phyloP scores from a whole-genome alignment of 2,329 filamentous ascomycete species.

The Ceratocystis albifundus region DNA sequence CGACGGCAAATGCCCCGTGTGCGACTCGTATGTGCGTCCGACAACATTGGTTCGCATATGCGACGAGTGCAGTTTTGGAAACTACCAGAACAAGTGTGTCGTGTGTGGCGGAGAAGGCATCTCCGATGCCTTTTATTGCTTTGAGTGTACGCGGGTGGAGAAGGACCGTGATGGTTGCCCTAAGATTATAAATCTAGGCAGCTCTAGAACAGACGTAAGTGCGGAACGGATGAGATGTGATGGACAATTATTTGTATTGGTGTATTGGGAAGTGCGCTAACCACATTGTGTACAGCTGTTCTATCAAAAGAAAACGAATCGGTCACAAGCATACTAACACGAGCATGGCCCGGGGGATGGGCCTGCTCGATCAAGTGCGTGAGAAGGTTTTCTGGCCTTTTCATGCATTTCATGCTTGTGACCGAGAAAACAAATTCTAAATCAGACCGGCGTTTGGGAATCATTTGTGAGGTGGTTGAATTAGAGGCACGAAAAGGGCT shows the following conservation, averaged over 20 bases:
- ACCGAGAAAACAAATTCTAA: constrained; percentile 10
- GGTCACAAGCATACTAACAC: constrained; percentile 43
- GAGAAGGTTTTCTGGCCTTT: constrained; percentile 3
- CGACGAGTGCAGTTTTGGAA: constrained; percentile 98
- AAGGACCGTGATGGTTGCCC: constrained; percentile 96
- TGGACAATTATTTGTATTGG: constrained; percentile 34
- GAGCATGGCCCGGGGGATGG: constrained; percentile 35
- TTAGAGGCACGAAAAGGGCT: background rate
- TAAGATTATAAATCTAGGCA: constrained; percentile 98
- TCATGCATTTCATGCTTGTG: constrained; percentile 13
- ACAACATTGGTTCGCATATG: constrained; percentile 97
- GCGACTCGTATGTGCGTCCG: constrained; percentile 96
- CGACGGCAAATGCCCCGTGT: constrained; percentile 98
- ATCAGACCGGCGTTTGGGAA: constrained; percentile 17
- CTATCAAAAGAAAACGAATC: constrained; percentile 57
- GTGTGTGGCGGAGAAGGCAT: constrained; percentile 98
- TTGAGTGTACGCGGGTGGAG: constrained; percentile 91
- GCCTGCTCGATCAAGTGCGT: background rate
- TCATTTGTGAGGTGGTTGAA: background rate
- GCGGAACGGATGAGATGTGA: background rate
- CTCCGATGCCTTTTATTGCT: constrained; percentile 97
- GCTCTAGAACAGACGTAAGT: constrained; percentile 81
- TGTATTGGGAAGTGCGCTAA: constrained; percentile 26
- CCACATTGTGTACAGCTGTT: constrained; percentile 37
- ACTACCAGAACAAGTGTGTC: constrained; percentile 99